Evolutionary conservation across 2,329 filamentous ascomycete species (phyloP), one percentile per base, ranked within the genome.

Genomic region (Anthostomella pinea): DNA sequence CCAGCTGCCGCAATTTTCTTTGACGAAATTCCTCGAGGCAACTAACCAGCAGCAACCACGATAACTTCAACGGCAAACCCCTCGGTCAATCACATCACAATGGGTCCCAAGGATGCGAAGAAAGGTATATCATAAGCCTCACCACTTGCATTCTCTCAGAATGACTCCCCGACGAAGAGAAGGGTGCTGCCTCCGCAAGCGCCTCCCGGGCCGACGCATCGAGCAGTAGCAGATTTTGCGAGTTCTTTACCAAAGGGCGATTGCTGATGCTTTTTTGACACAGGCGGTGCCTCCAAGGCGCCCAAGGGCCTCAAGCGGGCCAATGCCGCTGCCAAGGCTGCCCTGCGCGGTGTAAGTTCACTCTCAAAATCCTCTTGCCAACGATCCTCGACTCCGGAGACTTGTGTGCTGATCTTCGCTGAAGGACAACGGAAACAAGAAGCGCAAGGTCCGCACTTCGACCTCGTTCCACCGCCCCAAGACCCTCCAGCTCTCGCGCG

Each of bases 391-490:
- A 13, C 14, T 20, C 13, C 17, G 20, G 15, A n/a, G 13, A 4
- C 18, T 5, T 10, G 9, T 24, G 30, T 39, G 25, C 52, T 60
- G 41, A 60, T 32, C 23, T 30, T 32, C 39, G 17, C 28, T 35
- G 8, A 48, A 78, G 72, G 63, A 69, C 53, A 67, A 72, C 67
- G 62, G 69, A 47, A 81, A 93, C 75, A 95, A 95, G 81, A 81
- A 85, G 73, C 81, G 81, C 75, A 96, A 96, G 81, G 82, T 94
- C 72, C 85, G 91, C 68, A 80, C 81, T 66, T 89, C 81, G 68
- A 95, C 91, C 60, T 90, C 85, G 68, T 98, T 97, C 86, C 91
- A 95, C 83, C 83, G 81, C 62, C 93, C 93, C 65, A 97, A 97
- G 85, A 97, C 90, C 56, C 87, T 96, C 63, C 75, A 85, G 70